Conservation (phyloP, 257 asterid species). For the Przewalskia tangutica region DNA sequence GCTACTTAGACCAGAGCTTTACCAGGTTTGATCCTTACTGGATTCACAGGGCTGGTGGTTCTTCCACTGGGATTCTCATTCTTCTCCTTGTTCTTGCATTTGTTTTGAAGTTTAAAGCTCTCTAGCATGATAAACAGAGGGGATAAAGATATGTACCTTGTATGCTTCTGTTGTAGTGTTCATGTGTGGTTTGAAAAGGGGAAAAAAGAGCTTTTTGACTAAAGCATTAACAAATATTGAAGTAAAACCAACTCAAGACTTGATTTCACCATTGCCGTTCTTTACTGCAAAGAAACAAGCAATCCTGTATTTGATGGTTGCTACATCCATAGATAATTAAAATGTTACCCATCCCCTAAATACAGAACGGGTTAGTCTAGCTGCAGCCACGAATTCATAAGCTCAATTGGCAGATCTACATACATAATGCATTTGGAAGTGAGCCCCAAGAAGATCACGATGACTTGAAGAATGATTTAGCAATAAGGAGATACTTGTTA, state of each 20-base stretch:
- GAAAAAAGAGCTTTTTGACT: background rate
- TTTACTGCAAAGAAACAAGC: background rate
- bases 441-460: background rate
- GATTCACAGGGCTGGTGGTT: constrained; percentile 43
- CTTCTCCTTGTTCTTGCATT: constrained; percentile 27
- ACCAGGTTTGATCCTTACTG: constrained; percentile 31
- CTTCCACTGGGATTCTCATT: constrained; percentile 36
- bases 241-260: background rate
- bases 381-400: background rate
- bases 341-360: background rate
- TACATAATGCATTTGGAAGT: background rate
- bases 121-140: background rate
- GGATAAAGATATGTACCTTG: background rate
- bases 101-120: constrained; percentile 29
- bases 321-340: background rate
- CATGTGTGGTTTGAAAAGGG: background rate
- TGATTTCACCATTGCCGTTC: background rate
- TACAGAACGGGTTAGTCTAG: background rate
- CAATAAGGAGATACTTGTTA: background rate
- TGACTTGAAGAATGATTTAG: background rate
- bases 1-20: constrained; percentile 20
- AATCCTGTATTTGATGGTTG: background rate
- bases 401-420: background rate
- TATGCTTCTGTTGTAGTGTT: background rate
- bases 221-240: background rate